Evolutionary conservation across 495 filamentous ascomycete species (phyloP), one percentile per base, ranked within the genome.

Genomic region (Hyaloscypha finlandica): DNA sequence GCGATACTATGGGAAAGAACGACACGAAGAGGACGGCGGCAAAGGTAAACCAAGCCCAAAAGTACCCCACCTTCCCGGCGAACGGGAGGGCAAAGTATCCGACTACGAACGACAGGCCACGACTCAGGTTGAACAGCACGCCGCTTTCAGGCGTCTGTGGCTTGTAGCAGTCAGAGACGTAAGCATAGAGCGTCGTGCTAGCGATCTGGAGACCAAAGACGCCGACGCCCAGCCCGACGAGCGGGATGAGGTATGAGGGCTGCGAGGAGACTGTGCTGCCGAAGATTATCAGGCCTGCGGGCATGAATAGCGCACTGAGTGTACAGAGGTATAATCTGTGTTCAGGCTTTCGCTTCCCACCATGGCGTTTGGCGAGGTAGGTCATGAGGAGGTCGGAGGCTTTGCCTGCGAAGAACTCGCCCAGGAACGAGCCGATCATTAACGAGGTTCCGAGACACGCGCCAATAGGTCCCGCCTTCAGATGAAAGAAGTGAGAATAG

Each of bases 101-200:
- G 48, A 67, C 72, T 51, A 70, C 61, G 64, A 72, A 72, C 9
- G 59, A 64, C 3, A 72, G 8, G n/a, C 70, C 70, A 12, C 70
- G 32, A 25, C 25, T 35, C 2, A 80, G 74, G 58, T 82, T 80
- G n/a, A 82, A 74, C 11, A 82, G 61, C 1, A 76, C 75, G 25
- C 74, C 74, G 6, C 77, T 71, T 68, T 82, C 80, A 0, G 79
- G 73, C 6, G 78, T 75, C 22, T 73, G 71, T 22, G 79, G 77
- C 66, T 78, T 77, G 63, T 82, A 81, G 65, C 76, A 77, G 61
- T 82, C 76, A 6, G 74, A 74, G 19, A 70, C 61, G 61, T 78
- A 80, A 14, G 76, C 69, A 61, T 74, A 79, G 0, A 76, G 68
- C 11, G 66, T 69, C 0, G 78, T 79, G 8, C 66, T 66, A 19